A percentile compares a stretch with the other conserved stretches of the same genome.
phyloP scores from a whole-genome alignment of 441 rosid species.

The Brassica hybrid region DNA sequence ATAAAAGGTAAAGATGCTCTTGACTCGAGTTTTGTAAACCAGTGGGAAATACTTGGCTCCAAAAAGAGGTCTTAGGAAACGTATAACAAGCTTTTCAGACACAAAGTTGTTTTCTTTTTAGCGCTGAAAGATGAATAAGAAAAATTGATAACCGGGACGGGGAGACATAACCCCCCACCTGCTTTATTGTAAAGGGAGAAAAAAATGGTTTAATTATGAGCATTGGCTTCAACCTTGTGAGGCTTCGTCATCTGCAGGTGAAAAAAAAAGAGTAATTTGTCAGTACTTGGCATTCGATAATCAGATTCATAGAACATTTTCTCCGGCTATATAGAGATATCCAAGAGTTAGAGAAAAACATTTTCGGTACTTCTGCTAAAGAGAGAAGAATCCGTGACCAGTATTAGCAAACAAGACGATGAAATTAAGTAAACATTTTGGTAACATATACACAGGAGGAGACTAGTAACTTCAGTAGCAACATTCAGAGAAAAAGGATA shows the following conservation, averaged over 20 bases:
- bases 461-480: too few species aligned
- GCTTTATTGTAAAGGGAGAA: too few species aligned
- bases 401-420: slow-evolving; percentile 7
- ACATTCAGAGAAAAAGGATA: too few species aligned
- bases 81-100: too few species aligned
- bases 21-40: too few species aligned
- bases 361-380: background rate
- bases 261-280: background rate
- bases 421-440: slow-evolving; percentile 8
- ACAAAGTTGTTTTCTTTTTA: too few species aligned
- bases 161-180: too few species aligned
- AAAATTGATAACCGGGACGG: too few species aligned
- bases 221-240: slow-evolving; percentile 31
- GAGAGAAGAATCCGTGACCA: background rate
- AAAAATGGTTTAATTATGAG: slow-evolving; percentile 29
- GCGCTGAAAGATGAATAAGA: too few species aligned
- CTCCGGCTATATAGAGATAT: background rate
- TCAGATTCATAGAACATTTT: background rate
- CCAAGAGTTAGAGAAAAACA: background rate
- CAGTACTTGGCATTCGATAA: background rate
- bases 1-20: too few species aligned
- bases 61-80: too few species aligned
- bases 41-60: too few species aligned
- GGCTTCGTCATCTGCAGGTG: slow-evolving; percentile 33
- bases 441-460: background rate